phyloP scores from a whole-genome alignment of 768 basidiomycete species.

The Kwoniella mangroviensis region DNA sequence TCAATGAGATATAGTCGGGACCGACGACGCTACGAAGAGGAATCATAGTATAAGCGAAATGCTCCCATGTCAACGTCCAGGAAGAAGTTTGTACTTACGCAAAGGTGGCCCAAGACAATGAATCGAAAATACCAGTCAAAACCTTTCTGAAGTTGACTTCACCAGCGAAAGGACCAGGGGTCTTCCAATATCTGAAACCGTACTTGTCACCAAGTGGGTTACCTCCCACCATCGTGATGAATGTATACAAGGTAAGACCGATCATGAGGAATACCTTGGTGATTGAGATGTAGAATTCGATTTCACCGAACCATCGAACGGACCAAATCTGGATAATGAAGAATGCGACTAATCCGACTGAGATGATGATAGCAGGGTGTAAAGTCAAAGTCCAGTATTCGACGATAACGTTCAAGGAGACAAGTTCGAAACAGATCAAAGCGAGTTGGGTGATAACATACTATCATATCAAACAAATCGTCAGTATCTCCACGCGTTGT shows the following conservation, averaged over 20 bases:
- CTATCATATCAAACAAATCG: neutral
- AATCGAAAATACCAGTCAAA: constrained; percentile 30
- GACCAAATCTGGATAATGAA: constrained; percentile 23
- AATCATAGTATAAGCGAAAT: neutral
- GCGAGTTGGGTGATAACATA: constrained; percentile 34
- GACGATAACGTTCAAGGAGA: constrained; percentile 40
- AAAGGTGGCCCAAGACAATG: constrained; percentile 28
- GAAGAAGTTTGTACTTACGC: constrained; percentile 14
- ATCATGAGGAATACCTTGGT: constrained; percentile 62
- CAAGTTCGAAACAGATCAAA: constrained; percentile 40
- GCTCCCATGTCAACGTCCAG: no score
- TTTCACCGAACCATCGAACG: constrained; percentile 33
- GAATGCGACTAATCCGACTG: constrained; percentile 26
- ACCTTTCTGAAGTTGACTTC: constrained; percentile 19
- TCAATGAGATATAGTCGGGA: constrained; percentile 37
- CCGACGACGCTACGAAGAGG: constrained; percentile 26
- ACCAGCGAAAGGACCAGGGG: constrained; percentile 34
- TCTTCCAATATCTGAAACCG: constrained; percentile 44
- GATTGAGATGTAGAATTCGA: constrained; percentile 34
- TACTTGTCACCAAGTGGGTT: constrained; percentile 65
- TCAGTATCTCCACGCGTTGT: neutral
- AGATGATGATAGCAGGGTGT: constrained; percentile 36
- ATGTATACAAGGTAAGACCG: constrained; percentile 65
- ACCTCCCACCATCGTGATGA: constrained; percentile 68
- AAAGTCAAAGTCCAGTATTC: constrained; percentile 36